Evolutionary conservation across 305 asterid genomes (phyloP), one percentile per base, ranked within the genome.

Genomic region (Fraxinus velutina): DNA sequence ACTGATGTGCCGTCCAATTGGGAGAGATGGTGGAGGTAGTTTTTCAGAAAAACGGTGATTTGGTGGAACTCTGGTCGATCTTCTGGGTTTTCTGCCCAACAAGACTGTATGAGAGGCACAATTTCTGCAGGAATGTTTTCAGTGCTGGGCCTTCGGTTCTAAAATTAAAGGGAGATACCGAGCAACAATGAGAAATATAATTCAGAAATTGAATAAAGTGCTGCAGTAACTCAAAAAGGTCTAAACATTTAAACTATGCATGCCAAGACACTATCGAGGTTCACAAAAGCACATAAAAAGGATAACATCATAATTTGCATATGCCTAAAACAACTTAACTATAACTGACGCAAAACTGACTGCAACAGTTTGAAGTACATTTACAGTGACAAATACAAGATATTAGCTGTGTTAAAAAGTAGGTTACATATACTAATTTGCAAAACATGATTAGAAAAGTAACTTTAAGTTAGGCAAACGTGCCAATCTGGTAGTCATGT

Each of bases 31-130:
- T 66, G 37, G 52, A 90, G 87, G 79, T 83, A 68, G 39, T 84
- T 80, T 34, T 84, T 68, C 0, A 92, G 87, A 83, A 76, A 76
- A 68, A 76, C 74, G 0, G 94, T 83, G 73, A 92, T 90, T 81
- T 89, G 90, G 70, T 22, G 57, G 64, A 92, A 92, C 72, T 92
- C 94, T 4, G 93, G 97, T 12, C 97, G 88, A n/a, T 86, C 85
- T 78, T 79, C 79, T 1, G 97, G 93, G 60, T 90, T 85, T 73
- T 82, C 88, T n/a, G 92, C 92, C 94, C 97, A 92, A 73, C 93
- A 87, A 60, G 94, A 88, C 29, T 82, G 66, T 39, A 92, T 33
- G 73, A 90, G 89, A 52, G 93, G 90, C 34, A 80, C 84, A 13
- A 92, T 70, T n/a, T 85, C 84, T 71, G 55, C 78, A 1, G 93